phyloP scores from a whole-genome alignment of 257 asterid species.

The Gentiana dahurica region DNA sequence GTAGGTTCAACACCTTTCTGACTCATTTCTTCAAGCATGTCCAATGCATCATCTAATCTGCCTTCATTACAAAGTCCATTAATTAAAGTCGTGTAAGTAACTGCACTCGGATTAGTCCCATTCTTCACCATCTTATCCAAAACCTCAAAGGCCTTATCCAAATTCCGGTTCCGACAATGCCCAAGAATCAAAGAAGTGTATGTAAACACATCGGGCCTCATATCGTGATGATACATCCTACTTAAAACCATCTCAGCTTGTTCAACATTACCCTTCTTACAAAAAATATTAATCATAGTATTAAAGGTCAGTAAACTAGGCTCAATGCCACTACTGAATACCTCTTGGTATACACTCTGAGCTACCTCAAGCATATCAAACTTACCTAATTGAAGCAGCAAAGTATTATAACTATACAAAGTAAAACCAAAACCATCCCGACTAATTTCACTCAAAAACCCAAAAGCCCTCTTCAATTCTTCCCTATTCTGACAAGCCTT shows the following conservation, averaged over 20 bases:
- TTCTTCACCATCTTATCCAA: slow-evolving; percentile 65
- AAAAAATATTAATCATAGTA: slow-evolving; percentile 69
- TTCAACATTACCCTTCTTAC: slow-evolving; percentile 66
- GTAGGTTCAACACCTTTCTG: slow-evolving; percentile 58
- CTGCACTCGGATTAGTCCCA: slow-evolving; percentile 66
- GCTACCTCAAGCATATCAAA: slow-evolving; percentile 62
- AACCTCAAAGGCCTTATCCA: slow-evolving; percentile 55
- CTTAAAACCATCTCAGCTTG: slow-evolving; percentile 63
- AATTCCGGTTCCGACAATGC: slow-evolving; percentile 55
- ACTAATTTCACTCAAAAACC: slow-evolving; percentile 44
- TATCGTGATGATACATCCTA: slow-evolving; percentile 40
- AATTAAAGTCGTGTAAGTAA: slow-evolving; percentile 55
- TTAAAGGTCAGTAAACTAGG: slow-evolving; percentile 70
- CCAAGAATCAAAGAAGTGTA: slow-evolving; percentile 77
- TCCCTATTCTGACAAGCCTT: slow-evolving; percentile 48
- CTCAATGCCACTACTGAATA: slow-evolving; percentile 42
- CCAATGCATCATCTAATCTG: slow-evolving; percentile 57
- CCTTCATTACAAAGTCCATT: slow-evolving; percentile 72
- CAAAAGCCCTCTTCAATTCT: slow-evolving; percentile 45
- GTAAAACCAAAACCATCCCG: slow-evolving; percentile 29
- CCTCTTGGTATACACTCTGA: slow-evolving; percentile 30
- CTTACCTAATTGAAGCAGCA: slow-evolving; percentile 77
- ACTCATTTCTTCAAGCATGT: slow-evolving; percentile 61
- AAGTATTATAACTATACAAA: slow-evolving; percentile 68
- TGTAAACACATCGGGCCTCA: slow-evolving; percentile 78